Percentiles rank a stretch among this genome's conserved stretches.
Conservation (phyloP, 441 rosid species). For the Gossypium gossypioides region DNA sequence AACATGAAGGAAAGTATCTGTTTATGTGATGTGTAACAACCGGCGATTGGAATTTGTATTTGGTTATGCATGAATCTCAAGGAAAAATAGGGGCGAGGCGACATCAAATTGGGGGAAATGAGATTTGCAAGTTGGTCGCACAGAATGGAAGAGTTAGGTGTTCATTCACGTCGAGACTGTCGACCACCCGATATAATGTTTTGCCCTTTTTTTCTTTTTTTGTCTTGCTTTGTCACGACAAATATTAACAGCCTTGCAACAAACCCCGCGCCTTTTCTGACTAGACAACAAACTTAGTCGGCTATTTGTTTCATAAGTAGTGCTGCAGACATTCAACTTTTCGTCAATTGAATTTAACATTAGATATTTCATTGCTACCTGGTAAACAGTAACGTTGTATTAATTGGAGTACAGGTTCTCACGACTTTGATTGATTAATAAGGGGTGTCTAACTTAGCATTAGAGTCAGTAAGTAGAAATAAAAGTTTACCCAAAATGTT, state of each 20-base stretch:
- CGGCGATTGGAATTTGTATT: not conserved
- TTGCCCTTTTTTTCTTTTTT: not conserved
- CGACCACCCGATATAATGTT: conserved; percentile 24
- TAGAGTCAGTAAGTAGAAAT: too few species aligned
- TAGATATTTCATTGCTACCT: not conserved
- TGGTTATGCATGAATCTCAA: conserved; percentile 7
- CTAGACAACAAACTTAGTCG: not conserved
- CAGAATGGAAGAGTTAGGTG: not conserved
- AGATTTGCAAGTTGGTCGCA: conserved; percentile 11
- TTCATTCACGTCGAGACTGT: conserved; percentile 28
- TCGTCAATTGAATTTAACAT: not conserved
- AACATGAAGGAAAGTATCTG: not conserved
- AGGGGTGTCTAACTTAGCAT: too few species aligned
- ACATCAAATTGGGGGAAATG: not conserved
- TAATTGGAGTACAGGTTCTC: not conserved
- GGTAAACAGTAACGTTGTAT: not conserved
- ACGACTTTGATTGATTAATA: not conserved
- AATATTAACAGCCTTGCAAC: not conserved
- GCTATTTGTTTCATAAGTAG: conserved; percentile 9
- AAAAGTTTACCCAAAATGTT: too few species aligned
- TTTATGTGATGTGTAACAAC: not conserved
- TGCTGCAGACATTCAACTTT: not conserved
- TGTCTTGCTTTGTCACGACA: conserved; percentile 18
- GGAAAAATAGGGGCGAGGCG: not conserved
- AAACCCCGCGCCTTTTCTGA: not conserved